Evolutionary conservation across 1,139 yeast species (phyloP).

Genomic region (Casaregolazyma lundiana): DNA sequence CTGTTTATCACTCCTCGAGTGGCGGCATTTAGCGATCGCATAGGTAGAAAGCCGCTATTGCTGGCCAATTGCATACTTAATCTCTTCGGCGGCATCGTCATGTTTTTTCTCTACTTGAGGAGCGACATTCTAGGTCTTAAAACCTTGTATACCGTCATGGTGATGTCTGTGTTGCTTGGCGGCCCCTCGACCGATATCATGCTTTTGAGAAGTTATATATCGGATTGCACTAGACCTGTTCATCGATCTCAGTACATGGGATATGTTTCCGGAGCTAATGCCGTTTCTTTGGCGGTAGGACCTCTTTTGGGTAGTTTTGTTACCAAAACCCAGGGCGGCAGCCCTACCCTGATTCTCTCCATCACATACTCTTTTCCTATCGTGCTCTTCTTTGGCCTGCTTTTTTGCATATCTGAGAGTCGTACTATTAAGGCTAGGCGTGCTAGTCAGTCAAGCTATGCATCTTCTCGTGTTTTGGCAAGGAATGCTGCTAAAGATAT

Average conservation of each 20-base stretch:
- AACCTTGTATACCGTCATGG: constrained; percentile 37
- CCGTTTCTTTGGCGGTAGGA: constrained; percentile 58
- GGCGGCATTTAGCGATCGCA: constrained; percentile 57
- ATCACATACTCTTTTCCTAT: constrained; percentile 22
- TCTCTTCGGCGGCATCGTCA: constrained; percentile 17
- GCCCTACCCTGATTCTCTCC: constrained; percentile 25
- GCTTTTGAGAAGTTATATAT: constrained; percentile 54
- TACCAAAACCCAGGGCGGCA: constrained; percentile 24
- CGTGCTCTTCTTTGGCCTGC: constrained; percentile 34
- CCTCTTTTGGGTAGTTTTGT: constrained; percentile 53
- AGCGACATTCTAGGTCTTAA: constrained; percentile 33
- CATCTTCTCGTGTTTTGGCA: not conserved
- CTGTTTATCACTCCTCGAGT: constrained; percentile 33
- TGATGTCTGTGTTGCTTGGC: constrained; percentile 49
- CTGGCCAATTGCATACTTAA: constrained; percentile 31
- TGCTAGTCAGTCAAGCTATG: constrained; percentile 13
- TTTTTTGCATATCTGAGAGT: constrained; percentile 54
- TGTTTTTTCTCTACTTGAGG: constrained; percentile 22
- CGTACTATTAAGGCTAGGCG: constrained; percentile 28
- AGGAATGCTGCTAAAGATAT: constrained; percentile 5
- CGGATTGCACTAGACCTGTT: constrained; percentile 57
- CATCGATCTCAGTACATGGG: constrained; percentile 54
- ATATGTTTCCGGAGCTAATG: constrained; percentile 50
- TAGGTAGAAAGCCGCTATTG: constrained; percentile 54
- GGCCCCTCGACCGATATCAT: constrained; percentile 47